phyloP scores from a whole-genome alignment of 768 basidiomycete species.

The Lactarius hengduanensis region DNA sequence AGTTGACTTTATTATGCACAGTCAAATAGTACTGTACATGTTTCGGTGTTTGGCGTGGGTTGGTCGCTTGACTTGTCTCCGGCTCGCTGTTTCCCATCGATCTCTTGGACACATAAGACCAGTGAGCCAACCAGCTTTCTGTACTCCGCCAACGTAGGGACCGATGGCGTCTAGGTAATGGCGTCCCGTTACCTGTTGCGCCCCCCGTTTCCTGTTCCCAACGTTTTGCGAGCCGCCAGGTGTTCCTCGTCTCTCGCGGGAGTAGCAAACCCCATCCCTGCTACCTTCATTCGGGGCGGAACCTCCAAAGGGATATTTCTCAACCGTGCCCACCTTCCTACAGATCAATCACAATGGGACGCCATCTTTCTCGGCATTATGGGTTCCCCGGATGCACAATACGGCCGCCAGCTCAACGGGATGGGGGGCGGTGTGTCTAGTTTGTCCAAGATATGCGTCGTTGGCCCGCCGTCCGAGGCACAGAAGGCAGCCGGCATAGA shows the following conservation, averaged over 20 bases:
- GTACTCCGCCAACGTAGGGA: background rate
- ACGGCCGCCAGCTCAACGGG: conserved; percentile 72
- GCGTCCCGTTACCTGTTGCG: background rate
- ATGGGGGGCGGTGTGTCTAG: conserved; percentile 80
- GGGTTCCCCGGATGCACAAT: conserved; percentile 74
- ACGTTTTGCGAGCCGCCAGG: conserved; percentile 2
- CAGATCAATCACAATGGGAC: conserved; percentile 50
- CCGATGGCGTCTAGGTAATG: conserved; percentile 17
- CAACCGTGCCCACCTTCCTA: conserved; percentile 52
- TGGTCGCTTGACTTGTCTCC: background rate
- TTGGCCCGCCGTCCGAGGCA: conserved; percentile 47
- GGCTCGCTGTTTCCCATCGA: too few relatives aligned
- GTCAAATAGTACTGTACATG: background rate
- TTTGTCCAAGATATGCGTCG: conserved; percentile 71
- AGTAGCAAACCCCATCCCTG: conserved; percentile 38
- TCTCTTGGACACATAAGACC: background rate
- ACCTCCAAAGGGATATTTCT: conserved; percentile 79
- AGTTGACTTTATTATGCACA: background rate
- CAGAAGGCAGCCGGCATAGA: conserved; percentile 49
- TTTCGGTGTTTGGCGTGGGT: background rate
- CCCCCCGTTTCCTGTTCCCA: background rate
- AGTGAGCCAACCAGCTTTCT: conserved; percentile 19
- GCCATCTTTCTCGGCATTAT: conserved; percentile 68
- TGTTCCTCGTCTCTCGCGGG: conserved; percentile 16
- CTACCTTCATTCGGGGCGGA: conserved; percentile 63